A percentile compares a stretch with the other conserved stretches of the same genome.
These are phyloP conservation scores for Trichoderma asperelloides DNA, from an alignment of 495 filamentous ascomycete species.

Conservation along the genomic window DNA sequence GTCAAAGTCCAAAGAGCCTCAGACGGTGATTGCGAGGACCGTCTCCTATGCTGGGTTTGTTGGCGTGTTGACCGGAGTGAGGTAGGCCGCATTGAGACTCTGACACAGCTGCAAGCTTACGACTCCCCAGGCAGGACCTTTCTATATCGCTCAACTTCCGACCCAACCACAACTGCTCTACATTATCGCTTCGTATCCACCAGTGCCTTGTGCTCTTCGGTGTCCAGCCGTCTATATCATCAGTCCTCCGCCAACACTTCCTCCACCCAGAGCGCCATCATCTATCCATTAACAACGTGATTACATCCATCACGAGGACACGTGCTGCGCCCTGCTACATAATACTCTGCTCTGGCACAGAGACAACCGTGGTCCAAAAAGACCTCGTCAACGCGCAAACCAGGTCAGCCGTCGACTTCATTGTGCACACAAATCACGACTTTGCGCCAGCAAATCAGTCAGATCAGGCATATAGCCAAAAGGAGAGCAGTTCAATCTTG, in stretches of 20 bases:
- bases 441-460: not conserved
- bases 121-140: not conserved
- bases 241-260: not conserved
- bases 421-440: not conserved
- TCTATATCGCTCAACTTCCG: not conserved
- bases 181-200: not conserved
- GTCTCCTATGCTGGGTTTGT: not conserved
- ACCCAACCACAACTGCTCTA: not conserved
- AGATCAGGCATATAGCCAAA: not conserved
- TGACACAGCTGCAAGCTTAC: not conserved
- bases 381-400: not conserved
- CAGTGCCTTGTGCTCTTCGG: not conserved
- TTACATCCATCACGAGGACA: not conserved
- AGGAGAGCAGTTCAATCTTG: not conserved
- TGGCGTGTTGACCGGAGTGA: not conserved
- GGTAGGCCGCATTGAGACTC: not conserved
- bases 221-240: not conserved
- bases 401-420: not conserved
- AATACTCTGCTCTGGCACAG: not conserved
- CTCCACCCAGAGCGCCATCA: not conserved
- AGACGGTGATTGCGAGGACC: not conserved
- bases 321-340: not conserved
- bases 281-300: not conserved
- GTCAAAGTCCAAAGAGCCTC: not conserved
- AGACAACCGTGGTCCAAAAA: not conserved